phyloP scores from a whole-genome alignment of 2,329 filamentous ascomycete species.

The Fusarium phyllophilum region DNA sequence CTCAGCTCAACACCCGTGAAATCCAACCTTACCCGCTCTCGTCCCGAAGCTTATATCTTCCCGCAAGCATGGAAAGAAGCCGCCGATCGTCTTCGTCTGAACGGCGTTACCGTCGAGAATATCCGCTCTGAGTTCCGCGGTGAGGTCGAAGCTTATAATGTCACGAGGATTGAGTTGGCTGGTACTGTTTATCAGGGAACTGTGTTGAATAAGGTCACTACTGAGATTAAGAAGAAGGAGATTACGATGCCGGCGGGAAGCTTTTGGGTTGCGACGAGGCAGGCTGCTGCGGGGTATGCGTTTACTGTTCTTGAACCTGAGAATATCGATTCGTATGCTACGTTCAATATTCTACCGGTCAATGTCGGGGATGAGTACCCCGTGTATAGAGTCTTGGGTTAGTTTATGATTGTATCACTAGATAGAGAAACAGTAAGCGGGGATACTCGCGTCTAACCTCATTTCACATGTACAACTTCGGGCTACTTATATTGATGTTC shows the following conservation, averaged over 20 bases:
- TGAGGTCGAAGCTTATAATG: conserved; percentile 37
- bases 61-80: conserved; percentile 39
- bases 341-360: conserved; percentile 40
- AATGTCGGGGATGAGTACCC: conserved; percentile 43
- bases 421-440: too few relatives aligned
- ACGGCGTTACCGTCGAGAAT: conserved; percentile 38
- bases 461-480: not conserved
- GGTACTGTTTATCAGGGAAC: conserved; percentile 39
- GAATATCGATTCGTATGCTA: conserved; percentile 41
- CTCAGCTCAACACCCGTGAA: conserved; percentile 39
- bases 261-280: conserved; percentile 41
- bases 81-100: conserved; percentile 37
- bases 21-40: conserved; percentile 40
- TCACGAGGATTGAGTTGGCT: conserved; percentile 28
- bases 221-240: conserved; percentile 21
- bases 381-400: conserved; percentile 39
- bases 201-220: conserved; percentile 38
- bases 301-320: conserved; percentile 45
- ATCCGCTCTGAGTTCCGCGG: conserved; percentile 36
- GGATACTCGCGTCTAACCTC: not conserved
- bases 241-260: conserved; percentile 41
- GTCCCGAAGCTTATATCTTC: conserved; percentile 45
- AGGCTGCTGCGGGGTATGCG: conserved; percentile 42
- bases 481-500: too few relatives aligned
- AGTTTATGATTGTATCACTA: not conserved